phyloP scores from a whole-genome alignment of 192 early-diverging fungal genomes.

The Entomortierella parvispora region DNA sequence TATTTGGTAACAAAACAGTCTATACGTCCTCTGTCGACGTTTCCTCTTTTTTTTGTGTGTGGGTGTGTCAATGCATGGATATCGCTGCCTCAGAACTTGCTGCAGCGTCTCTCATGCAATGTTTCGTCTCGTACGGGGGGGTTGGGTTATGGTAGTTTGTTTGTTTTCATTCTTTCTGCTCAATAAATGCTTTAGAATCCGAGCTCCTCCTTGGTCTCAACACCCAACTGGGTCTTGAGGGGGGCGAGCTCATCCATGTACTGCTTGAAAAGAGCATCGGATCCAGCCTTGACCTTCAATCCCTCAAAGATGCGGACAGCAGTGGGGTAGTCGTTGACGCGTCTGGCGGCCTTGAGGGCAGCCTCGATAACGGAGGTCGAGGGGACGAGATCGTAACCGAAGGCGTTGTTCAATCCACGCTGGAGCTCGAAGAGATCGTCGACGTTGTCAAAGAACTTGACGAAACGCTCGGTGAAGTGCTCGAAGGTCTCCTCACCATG shows the following conservation, averaged over 20 bases:
- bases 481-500: slow-evolving; percentile 82
- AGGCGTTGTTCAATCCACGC: slow-evolving; percentile 97
- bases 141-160: too few species aligned
- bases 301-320: slow-evolving; percentile 96
- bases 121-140: too few species aligned
- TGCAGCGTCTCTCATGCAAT: too few species aligned
- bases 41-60: too few species aligned
- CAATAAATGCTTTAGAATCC: slow-evolving; percentile 68
- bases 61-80: too few species aligned
- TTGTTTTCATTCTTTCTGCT: too few species aligned
- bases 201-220: slow-evolving; percentile 89
- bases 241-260: slow-evolving; percentile 93
- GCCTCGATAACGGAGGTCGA: slow-evolving; percentile 87
- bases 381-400: slow-evolving; percentile 96
- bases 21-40: too few species aligned
- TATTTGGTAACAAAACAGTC: too few species aligned
- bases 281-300: slow-evolving; percentile 90
- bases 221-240: slow-evolving; percentile 88
- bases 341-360: slow-evolving; percentile 89
- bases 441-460: slow-evolving; percentile 86
- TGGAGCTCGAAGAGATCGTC: slow-evolving; percentile 98
- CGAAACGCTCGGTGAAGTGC: slow-evolving; percentile 81
- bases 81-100: too few species aligned
- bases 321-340: slow-evolving; percentile 94
- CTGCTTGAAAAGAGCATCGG: slow-evolving; percentile 86